Evolutionary conservation across 179 eudicot genomes (phyloP), one percentile per base, ranked within the genome.

Genomic region (Nepenthes alata): DNA sequence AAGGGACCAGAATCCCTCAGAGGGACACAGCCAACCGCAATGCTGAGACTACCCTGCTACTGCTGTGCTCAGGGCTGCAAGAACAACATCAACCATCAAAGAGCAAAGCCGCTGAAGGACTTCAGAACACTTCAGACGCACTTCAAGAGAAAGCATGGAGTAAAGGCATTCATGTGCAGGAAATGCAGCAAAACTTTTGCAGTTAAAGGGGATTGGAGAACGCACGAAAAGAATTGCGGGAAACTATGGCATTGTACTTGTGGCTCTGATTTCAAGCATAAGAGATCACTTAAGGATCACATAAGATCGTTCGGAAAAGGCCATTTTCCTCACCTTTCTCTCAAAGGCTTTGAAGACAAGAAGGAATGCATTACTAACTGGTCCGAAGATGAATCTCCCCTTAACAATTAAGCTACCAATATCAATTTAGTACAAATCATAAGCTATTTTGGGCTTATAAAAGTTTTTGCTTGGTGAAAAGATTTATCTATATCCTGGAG

Each of bases 151-250:
- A 70, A 64, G 48, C 74, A 70, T 4, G 74, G 69, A 12, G 54
- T 45, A 0, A 70, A 70, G 47, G 65, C 69, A 5, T 70, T 70
- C 53, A 15, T 47, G 39, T 70, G 74, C 57, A 44, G 74, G 47
- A 70, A 59, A 34, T 64, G 74, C 15, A 60, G 69, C 2, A 70
- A 64, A 50, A 45, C 60, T 8, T 70, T 64, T 7, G 74, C 74
- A 0, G 69, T 70, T 2, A 70, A 65, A 47, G 74, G 74, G 6
- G 74, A 70, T 47, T 70, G 69, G 74, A 65, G 74, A 37, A 70
- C 74, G 1, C 74, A 70, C 12, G 74, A 70, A 47, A 64, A 70
- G 61, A 70, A 70, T n/a, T 70, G 74, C 3, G 74, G 74, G 37
- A 70, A 64, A 56, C 65, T 64, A 0, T 70, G 69, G 74, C 59